A percentile compares a stretch with the other conserved stretches of the same genome.
phyloP scores from a whole-genome alignment of 2,329 filamentous ascomycete species.

The Magnaporthiopsis poae region DNA sequence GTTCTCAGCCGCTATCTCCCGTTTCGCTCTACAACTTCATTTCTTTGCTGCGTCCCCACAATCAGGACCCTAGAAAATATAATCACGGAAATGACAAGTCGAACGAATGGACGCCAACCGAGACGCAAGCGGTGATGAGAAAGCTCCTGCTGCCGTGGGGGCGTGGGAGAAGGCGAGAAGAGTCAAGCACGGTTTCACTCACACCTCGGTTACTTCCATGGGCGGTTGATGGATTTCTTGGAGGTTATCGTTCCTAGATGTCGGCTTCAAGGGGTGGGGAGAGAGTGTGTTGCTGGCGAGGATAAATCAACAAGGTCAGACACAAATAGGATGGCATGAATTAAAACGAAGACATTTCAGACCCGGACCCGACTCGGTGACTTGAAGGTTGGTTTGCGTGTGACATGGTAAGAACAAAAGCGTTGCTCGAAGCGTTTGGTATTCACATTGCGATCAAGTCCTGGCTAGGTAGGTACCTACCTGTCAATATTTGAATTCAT shows the following conservation, averaged over 20 bases:
- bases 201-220: background rate
- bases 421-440: too few relatives aligned
- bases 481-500: too few relatives aligned
- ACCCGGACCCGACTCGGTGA: too few relatives aligned
- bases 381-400: too few relatives aligned
- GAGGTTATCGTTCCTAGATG: background rate
- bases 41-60: background rate
- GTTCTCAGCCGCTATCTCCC: background rate
- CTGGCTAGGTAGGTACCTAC: too few relatives aligned
- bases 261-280: background rate
- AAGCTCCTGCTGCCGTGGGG: background rate
- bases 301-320: background rate
- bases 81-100: background rate
- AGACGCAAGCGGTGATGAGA: too few relatives aligned
- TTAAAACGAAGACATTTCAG: background rate
- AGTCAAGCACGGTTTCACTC: background rate
- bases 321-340: background rate
- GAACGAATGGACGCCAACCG: background rate
- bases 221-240: background rate
- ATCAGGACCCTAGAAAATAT: background rate
- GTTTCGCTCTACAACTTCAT: background rate
- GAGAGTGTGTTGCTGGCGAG: background rate
- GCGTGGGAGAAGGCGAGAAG: background rate
- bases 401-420: too few relatives aligned
- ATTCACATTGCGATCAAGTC: too few relatives aligned